Evolutionary conservation across 176 grass and related monocot genomes (phyloP).

Genomic region (Triticum dicoccoides): DNA sequence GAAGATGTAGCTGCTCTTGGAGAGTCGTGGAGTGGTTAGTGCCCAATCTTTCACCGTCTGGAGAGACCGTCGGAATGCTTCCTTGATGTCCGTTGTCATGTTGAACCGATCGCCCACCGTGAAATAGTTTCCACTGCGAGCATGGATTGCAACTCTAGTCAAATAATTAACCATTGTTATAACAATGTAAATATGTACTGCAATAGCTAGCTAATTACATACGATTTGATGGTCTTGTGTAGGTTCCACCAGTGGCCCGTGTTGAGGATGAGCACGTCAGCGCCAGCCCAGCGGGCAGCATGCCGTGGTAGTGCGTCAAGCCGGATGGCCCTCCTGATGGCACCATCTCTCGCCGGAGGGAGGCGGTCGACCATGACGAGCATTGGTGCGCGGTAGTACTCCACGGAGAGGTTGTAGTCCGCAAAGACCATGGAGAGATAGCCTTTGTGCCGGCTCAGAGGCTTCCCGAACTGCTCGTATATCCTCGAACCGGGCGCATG

Average conservation of each 20-base stretch:
- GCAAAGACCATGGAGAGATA: conserved; percentile 39
- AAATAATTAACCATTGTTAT: neutral
- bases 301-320: conserved; percentile 22
- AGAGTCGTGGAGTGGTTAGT: neutral
- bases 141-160: neutral
- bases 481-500: neutral
- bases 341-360: neutral
- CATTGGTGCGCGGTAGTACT: conserved; percentile 34
- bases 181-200: neutral
- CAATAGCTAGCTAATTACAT: neutral
- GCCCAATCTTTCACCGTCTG: conserved; percentile 31
- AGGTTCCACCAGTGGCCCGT: conserved; percentile 46
- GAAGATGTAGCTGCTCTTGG: conserved; percentile 18
- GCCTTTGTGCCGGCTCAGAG: conserved; percentile 35
- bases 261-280: conserved; percentile 37
- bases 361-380: conserved; percentile 33
- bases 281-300: conserved; percentile 5
- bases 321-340: neutral
- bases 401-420: conserved; percentile 10
- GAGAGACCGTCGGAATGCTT: conserved; percentile 31
- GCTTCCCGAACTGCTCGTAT: conserved; percentile 32
- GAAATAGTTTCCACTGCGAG: conserved; percentile 46
- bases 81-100: conserved; percentile 22
- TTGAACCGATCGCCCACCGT: conserved; percentile 26
- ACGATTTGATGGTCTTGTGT: conserved; percentile 25